phyloP scores from a whole-genome alignment of 1,284 basidiomycete species.

The Ustilago nuda region DNA sequence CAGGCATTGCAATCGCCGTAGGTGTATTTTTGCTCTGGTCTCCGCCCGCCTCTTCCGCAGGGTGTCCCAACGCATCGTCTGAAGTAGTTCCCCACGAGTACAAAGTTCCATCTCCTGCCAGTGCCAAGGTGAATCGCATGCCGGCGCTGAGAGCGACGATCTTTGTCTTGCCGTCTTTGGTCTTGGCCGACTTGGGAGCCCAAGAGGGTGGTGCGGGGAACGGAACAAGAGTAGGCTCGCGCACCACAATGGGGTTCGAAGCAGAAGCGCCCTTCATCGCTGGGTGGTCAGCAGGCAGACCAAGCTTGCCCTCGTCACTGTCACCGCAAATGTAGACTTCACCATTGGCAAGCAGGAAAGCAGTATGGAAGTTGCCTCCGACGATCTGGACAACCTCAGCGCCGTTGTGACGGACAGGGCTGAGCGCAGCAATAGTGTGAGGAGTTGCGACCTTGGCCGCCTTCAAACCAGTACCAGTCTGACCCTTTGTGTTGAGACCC shows the following conservation, averaged over 20 bases:
- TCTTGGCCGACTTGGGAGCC: conserved; percentile 57
- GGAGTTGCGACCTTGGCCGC: conserved; percentile 77
- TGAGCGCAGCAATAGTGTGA: conserved; percentile 77
- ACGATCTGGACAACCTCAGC: conserved; percentile 73
- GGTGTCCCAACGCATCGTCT: conserved; percentile 71
- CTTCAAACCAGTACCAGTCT: conserved; percentile 75
- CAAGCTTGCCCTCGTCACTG: conserved; percentile 63
- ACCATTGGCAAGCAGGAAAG: conserved; percentile 86
- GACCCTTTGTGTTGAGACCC: conserved; percentile 85
- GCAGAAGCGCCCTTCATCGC: conserved; percentile 39
- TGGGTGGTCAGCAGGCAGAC: conserved; percentile 48
- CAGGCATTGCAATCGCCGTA: conserved; percentile 75
- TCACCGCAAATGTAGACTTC: conserved; percentile 75
- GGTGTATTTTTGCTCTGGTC: conserved; percentile 74
- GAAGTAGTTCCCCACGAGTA: conserved; percentile 89
- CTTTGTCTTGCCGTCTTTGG: conserved; percentile 73
- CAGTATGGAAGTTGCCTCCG: conserved; percentile 85
- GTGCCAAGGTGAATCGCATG: conserved; percentile 83
- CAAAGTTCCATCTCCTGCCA: conserved; percentile 80
- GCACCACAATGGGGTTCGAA: conserved; percentile 47
- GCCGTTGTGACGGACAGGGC: conserved; percentile 75
- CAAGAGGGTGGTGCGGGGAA: conserved; percentile 69
- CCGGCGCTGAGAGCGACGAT: conserved; percentile 82
- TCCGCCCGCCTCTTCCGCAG: conserved; percentile 62
- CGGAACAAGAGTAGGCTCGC: conserved; percentile 59